phyloP scores from a whole-genome alignment of 1,284 basidiomycete genomes.

The Austropuccinia psidii region DNA sequence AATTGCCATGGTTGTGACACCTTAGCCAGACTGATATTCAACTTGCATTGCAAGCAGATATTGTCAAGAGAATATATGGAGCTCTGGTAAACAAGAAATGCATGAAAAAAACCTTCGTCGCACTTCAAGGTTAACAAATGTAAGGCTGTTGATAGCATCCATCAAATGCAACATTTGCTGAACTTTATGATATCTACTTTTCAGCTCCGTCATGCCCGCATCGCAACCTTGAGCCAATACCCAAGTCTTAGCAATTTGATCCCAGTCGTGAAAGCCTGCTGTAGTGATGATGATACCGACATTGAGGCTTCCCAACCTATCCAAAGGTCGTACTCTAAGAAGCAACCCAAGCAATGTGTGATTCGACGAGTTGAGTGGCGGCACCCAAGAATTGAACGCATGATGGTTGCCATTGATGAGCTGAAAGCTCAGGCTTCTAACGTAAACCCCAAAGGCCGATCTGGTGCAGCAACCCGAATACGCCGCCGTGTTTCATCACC shows the following conservation, averaged over 20 bases:
- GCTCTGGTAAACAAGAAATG: not conserved
- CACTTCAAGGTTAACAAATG: not conserved
- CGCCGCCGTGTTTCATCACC: not conserved
- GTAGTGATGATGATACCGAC: slow-evolving; percentile 7
- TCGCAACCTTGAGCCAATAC: not conserved
- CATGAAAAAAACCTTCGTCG: not conserved
- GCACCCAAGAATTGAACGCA: not conserved
- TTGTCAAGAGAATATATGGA: not conserved
- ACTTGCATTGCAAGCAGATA: not conserved
- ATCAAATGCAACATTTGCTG: not conserved
- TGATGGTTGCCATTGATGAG: not conserved
- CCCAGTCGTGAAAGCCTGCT: not conserved
- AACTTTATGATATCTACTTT: not conserved
- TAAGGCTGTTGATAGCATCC: not conserved
- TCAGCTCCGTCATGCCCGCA: not conserved
- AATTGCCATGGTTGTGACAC: no score
- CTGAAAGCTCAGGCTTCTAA: not conserved
- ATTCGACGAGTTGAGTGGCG: not conserved
- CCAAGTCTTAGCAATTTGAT: not conserved
- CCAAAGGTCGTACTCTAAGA: not conserved
- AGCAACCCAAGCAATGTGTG: not conserved
- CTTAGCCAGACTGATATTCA: no score
- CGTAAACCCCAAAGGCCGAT: not conserved
- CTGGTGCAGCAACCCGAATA: not conserved
- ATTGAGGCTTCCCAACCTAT: not conserved